Base-by-base conservation (phyloP, 108 stramenopile genomes). In the Epipyxis sp. region DNA sequence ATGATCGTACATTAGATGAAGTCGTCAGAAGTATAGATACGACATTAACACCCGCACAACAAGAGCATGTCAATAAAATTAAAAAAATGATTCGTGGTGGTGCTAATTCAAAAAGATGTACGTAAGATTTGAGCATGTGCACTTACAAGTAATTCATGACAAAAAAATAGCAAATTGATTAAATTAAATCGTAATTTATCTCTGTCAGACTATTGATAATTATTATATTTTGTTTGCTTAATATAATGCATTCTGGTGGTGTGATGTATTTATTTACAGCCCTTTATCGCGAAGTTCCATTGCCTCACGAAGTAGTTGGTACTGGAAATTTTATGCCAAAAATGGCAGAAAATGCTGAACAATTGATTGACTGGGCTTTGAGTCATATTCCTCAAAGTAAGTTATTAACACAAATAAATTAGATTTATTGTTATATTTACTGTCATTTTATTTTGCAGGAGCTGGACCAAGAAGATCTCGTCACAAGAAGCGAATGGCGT, bases 401-500 rank as follows among this genome's bases (percentile, higher is more conserved):
- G 65, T 67, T 20, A 13, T 6, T 42, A 42, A 42, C 42, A 67
- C 20, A 13, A 67, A 20, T 20, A 13, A 6, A 42, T 20, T 67
- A 39, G 41, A 6, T 67, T 20, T 42, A 6, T 20, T 67, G 13
- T 39, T 20, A 67, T 13, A 67, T 67, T 6, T 20, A 13, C 41
- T 67, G 6, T 6, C 42, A 13, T 67, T 6, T 39, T 6, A 43
- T 67, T 20, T 42, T 67, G 42, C 65, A 67, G 65, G 42, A 42
- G 71, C 16, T 74, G 71, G 71, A 39, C 71, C 71, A 43, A 13
- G 71, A 74, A 13, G 71, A 13, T 35, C 71, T 13, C 6, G 71
- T 43, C 71, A 74, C n/a, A 74, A 74, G 71, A 74, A 74, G 50
- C 71, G 71, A 37, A 37, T 27, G 32, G 71, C 37, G 13, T 6